Evolutionary conservation across 441 rosid genomes (phyloP), one percentile per base, ranked within the genome.

Genomic region (Pelargonium myrrhifolium): DNA sequence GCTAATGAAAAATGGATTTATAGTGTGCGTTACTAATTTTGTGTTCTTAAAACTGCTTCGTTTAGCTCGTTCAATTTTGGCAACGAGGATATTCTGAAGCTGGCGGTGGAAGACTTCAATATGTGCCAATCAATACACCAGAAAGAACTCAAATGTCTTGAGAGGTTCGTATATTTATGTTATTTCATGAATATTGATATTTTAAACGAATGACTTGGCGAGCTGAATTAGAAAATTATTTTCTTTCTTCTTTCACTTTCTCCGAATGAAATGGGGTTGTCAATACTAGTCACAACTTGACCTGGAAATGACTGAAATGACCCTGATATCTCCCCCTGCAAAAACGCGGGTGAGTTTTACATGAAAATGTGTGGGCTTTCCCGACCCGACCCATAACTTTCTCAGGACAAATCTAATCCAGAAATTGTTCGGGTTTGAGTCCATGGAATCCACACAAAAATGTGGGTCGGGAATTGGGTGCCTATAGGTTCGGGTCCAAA

Each of bases 91-190:
- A 31, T 67, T 20, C 18, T 64, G 56, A 47, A 56, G 43, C 68
- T 67, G 26, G 58, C 72, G 0, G 22, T 66, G 12, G 20, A 66
- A 6, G 65, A 62, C 22, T 74, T 65, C 51, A 69, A 62, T 31
- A 24, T 11, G 47, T 70, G 68, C 37, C 74, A 62, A 37, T 51
- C 58, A 11, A 24, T 49, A 3, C 35, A 55, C 56, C 59, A 62
- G 22, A 65, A 62, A 56, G 74, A 75, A 59, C 49, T 75, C 18
- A 62, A 75, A 43, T 11, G 40, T 42, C 67, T 75, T 18, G 65
- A 66, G 39, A 75, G 68, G 72, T 75, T n/a, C 35, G 11, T 31
- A n/a, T 20, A 22, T n/a, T 24, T 1, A 24, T 24, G 28, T 24
- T 24, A 37, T 37, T 37, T 37, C 42, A 37, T 37, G 42, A 37